Evolutionary conservation across 441 rosid species (phyloP).

Genomic region (Gossypium schwendimanii): DNA sequence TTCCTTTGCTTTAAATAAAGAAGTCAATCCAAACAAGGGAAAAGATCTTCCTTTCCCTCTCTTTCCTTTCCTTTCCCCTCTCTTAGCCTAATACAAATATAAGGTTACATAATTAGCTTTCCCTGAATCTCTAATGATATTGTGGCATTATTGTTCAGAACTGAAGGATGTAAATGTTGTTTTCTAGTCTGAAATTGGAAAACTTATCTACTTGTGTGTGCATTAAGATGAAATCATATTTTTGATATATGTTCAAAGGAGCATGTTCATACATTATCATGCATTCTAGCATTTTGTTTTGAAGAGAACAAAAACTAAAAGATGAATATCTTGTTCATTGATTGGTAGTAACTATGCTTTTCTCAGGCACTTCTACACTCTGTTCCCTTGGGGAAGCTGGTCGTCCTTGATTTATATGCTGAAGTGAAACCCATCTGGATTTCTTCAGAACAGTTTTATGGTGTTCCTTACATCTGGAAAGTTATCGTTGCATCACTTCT

Average conservation of each 20-base stretch:
- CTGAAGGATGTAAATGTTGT: neutral
- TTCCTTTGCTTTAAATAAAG: too few relatives aligned
- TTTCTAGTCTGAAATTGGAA: neutral
- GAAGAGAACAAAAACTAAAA: neutral
- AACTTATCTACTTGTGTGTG: neutral
- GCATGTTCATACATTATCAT: neutral
- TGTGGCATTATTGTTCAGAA: neutral
- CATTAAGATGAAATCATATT: neutral
- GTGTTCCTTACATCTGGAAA: conserved; percentile 70
- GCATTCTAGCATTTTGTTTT: conserved; percentile 4
- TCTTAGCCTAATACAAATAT: too few relatives aligned
- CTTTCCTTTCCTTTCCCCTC: too few relatives aligned
- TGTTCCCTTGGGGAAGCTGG: conserved; percentile 57
- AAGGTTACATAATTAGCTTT: neutral
- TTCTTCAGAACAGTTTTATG: conserved; percentile 56
- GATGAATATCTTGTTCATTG: neutral
- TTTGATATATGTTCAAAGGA: neutral
- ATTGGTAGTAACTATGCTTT: conserved; percentile 6
- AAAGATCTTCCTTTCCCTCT: too few relatives aligned
- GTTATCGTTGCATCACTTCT: neutral
- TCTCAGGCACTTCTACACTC: conserved; percentile 61
- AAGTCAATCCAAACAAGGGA: too few relatives aligned
- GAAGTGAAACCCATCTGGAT: conserved; percentile 67
- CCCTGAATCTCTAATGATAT: neutral
- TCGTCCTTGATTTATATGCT: conserved; percentile 65